Percentiles rank a stretch among this genome's conserved stretches.
These are phyloP conservation scores for Microcyclospora tardicrescens DNA, from an alignment of 2,329 filamentous ascomycete species.

Conservation along the genomic window DNA sequence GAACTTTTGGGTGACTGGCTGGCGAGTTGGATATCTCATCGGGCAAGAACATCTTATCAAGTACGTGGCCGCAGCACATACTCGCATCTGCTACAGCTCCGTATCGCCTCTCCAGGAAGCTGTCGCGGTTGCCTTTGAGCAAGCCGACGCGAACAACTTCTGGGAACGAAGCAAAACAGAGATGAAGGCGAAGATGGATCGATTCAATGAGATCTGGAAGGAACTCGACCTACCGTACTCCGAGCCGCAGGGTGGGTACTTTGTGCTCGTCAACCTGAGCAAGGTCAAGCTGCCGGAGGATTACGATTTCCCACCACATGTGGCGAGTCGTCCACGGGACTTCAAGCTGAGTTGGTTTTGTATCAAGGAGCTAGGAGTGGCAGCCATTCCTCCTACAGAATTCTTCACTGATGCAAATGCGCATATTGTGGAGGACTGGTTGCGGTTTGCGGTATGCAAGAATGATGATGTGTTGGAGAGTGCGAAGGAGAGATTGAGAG, in stretches of 20 bases:
- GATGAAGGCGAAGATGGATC: conserved; percentile 80
- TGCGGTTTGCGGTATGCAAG: conserved; percentile 95
- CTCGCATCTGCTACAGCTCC: conserved; percentile 87
- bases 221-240: conserved; percentile 51
- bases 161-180: conserved; percentile 73
- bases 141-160: conserved; percentile 73
- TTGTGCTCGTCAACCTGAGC: conserved; percentile 85
- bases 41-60: conserved; percentile 80
- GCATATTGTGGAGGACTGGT: conserved; percentile 79
- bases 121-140: conserved; percentile 82
- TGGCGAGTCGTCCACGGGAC: conserved; percentile 73
- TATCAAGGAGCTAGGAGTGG: conserved; percentile 91
- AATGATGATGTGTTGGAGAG: conserved; percentile 59
- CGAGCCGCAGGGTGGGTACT: conserved; percentile 92
- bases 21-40: conserved; percentile 92
- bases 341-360: conserved; percentile 95
- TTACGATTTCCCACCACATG: conserved; percentile 83
- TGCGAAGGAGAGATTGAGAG: conserved; percentile 37
- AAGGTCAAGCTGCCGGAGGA: conserved; percentile 72
- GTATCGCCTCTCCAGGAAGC: conserved; percentile 92
- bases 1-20: conserved; percentile 96
- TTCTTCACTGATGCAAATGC: conserved; percentile 84
- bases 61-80: conserved; percentile 84
- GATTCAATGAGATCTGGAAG: conserved; percentile 58
- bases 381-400: conserved; percentile 90